Base-by-base conservation (phyloP, 2,329 filamentous ascomycete genomes). In the Colletotrichum eremochloae region DNA sequence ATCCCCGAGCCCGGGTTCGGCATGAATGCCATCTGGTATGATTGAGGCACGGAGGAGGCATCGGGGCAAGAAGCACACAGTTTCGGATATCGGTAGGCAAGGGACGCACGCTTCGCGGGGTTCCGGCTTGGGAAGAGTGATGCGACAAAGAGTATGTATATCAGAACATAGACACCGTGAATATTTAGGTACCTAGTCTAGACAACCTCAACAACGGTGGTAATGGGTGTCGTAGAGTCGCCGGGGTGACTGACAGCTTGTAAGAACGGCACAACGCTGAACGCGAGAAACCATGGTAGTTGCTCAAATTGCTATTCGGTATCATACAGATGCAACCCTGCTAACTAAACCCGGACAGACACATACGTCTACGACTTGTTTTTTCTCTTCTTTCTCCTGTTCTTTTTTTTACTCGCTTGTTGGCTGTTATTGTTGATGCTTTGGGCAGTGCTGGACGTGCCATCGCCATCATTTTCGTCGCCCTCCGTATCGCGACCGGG, bases 11-110 rank as follows among this genome's bases (percentile, higher is more conserved):
- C 93, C n/a, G 94, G 94, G 1, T 97, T 97, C 80, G 94, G 94
- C 1, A 97, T 97, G 94, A 97, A 97, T 83, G 94, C 94, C n/a
- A 95, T 97, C 74, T 97, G 94, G 94, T 96, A 96, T 81, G 93
- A 97, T 70, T 84, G 74, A 53, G 20, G 24, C 15, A 44, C 42
- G 1, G 24, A 24, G 24, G 15, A 20, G 15, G 42, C 6, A 44
- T 20, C 8, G 15, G 20, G 7, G 18, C 15, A 8, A 20, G 15
- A 46, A 11, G 18, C 20, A 46, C n/a, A n/a, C 20, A 46, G 44
- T 46, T 24, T 48, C n/a, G 20, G 46, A 24, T 48, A 12, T 24
- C 8, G n/a, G 8, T 5, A 24, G 42, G 8, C 18, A n/a, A 12
- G 18, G 8, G 3, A 24, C 6, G 14, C 7, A 24, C 6, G 14